Evolutionary conservation across 208 protist genomes (phyloP), one percentile per base, ranked within the genome.

Genomic region (Trypanosoma mega): DNA sequence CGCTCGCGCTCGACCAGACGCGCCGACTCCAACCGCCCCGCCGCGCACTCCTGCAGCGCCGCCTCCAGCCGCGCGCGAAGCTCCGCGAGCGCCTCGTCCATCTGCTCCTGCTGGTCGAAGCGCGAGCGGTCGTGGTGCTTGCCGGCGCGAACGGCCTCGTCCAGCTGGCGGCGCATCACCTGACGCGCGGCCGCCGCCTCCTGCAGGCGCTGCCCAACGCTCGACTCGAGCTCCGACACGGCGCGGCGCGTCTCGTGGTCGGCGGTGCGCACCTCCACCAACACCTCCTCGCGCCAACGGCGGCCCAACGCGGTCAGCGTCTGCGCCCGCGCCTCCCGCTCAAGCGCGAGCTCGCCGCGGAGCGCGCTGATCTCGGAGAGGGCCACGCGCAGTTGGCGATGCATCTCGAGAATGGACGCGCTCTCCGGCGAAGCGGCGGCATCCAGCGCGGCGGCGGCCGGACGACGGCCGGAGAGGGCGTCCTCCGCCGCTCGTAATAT

Each of bases 281-380:
- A 11, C 21, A 94, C 52, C 34, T 90, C 83, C 51, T 91, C 84
- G 56, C 82, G 85, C 84, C 83, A 92, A 16, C 85, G 78, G 54
- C 76, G 48, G 0, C 80, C 84, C 34, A 94, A 61, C 1, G 82
- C 65, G 2, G 60, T 49, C 3, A 94, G 50, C 0, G 82, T 72
- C 20, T 78, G 63, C 45, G 75, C 72, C 29, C 87, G 83, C 7
- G 67, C 59, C 14, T 94, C 87, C 1, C 82, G 80, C 55, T 94
- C 87, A 3, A 69, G 70, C 24, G 69, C 46, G 24, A 92, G 68
- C 51, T 90, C 84, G 7, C 58, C 48, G 16, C 85, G 79, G 29
- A 94, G 73, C 9, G 63, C 50, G 20, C 63, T 62, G 16, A 94
- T 66, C 61, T 94, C 84, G 2, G 44, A 47, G 72, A 94, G 71